A percentile compares a stretch with the other conserved stretches of the same genome.
These are phyloP conservation scores for Aspergillus tamarii DNA, from an alignment of 2,329 filamentous ascomycete species.

Conservation along the genomic window DNA sequence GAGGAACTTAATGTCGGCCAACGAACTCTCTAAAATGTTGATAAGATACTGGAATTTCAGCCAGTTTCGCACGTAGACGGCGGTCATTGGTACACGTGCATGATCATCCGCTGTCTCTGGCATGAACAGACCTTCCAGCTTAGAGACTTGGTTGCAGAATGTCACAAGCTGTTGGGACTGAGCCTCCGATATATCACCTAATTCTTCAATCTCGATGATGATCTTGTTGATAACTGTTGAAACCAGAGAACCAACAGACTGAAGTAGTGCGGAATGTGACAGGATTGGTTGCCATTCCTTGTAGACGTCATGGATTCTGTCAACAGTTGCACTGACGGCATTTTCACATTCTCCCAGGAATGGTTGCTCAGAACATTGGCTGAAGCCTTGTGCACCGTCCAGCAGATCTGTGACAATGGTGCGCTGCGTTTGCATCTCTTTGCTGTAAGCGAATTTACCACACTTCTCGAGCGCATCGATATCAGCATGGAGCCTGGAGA, in stretches of 20 bases:
- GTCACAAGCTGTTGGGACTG: conserved; percentile 62
- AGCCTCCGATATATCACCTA: conserved; percentile 65
- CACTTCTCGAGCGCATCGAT: conserved; percentile 61
- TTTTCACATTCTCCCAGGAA: conserved; percentile 64
- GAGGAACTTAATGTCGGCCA: conserved; percentile 67
- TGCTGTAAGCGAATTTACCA: conserved; percentile 63
- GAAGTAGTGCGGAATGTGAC: conserved; percentile 63
- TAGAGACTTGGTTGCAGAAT: conserved; percentile 60
- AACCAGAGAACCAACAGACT: conserved; percentile 63
- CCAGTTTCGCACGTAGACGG: conserved; percentile 66
- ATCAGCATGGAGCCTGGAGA: conserved; percentile 57
- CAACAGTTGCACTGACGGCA: conserved; percentile 60
- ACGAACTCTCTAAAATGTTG: conserved; percentile 64
- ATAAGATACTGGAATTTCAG: conserved; percentile 67
- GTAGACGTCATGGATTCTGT: conserved; percentile 61
- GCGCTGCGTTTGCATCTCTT: conserved; percentile 67
- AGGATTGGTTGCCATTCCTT: conserved; percentile 61
- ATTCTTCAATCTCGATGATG: conserved; percentile 64
- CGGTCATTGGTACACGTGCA: conserved; percentile 55
- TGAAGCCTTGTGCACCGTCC: conserved; percentile 65
- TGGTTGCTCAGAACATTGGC: conserved; percentile 60
- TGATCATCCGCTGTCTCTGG: conserved; percentile 42
- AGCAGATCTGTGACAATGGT: conserved; percentile 65
- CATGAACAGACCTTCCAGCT: conserved; percentile 61
- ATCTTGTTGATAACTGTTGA: conserved; percentile 62